Conservation (phyloP, 2,329 filamentous ascomycete species). For the Ophiosphaerella korrae region DNA sequence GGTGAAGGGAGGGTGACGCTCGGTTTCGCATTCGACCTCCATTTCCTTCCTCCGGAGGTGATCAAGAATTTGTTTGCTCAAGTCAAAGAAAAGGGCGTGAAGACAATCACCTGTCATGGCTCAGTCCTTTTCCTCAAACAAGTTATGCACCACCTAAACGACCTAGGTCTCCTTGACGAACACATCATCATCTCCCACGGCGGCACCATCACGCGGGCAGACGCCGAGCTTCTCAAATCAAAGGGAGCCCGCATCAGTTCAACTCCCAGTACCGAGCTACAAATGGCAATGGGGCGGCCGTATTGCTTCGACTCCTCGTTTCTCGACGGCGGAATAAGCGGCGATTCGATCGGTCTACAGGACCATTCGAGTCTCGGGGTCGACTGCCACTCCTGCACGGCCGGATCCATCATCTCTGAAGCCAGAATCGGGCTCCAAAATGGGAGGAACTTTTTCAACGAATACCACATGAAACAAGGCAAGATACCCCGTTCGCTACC, state of each 20-base stretch:
- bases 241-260: conserved; percentile 48
- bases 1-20: conserved; percentile 45
- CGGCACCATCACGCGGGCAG: conserved; percentile 37
- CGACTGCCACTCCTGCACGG: conserved; percentile 61
- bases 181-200: conserved; percentile 52
- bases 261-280: conserved; percentile 58
- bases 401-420: conserved; percentile 52
- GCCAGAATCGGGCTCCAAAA: conserved; percentile 60
- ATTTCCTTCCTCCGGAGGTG: conserved; percentile 47
- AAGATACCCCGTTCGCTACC: conserved; percentile 54
- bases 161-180: conserved; percentile 49
- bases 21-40: conserved; percentile 53
- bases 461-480: conserved; percentile 51
- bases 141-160: conserved; percentile 30
- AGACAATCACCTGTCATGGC: conserved; percentile 52
- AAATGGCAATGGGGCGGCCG: conserved; percentile 52
- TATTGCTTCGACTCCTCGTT: conserved; percentile 44
- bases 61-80: conserved; percentile 47
- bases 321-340: conserved; percentile 11
- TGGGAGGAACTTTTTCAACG: conserved; percentile 49
- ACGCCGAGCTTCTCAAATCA: conserved; percentile 44
- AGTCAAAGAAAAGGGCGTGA: conserved; percentile 44
- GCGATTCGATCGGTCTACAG: conserved; percentile 27
- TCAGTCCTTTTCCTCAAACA: conserved; percentile 9
- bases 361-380: conserved; percentile 58